phyloP scores from a whole-genome alignment of 148 eudicot genomes.

The Dianthus caryophyllus region DNA sequence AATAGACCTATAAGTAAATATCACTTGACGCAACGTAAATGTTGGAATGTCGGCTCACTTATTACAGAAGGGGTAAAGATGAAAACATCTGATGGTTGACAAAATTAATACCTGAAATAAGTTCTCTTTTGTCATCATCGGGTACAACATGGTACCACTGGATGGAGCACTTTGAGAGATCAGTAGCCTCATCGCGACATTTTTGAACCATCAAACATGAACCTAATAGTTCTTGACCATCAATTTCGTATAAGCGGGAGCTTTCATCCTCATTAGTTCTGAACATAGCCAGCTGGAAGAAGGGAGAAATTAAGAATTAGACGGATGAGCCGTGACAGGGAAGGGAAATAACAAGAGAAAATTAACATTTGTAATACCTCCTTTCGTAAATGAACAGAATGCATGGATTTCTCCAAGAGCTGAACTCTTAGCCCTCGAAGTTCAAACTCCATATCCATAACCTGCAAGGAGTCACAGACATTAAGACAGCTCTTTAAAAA shows the following conservation, averaged over 20 bases:
- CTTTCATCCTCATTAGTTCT: slow-evolving; percentile 47
- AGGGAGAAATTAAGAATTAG: neutral
- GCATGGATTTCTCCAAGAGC: slow-evolving; percentile 88
- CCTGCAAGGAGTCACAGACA: slow-evolving; percentile 41
- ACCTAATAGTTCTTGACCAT: slow-evolving; percentile 82
- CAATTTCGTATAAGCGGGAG: slow-evolving; percentile 55
- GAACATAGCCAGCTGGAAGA: slow-evolving; percentile 62
- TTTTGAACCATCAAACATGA: slow-evolving; percentile 62
- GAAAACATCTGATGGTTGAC: too few species aligned
- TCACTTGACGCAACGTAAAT: too few species aligned
- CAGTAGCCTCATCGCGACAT: slow-evolving; percentile 51
- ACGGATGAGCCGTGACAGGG: neutral
- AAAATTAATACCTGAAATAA: slow-evolving; percentile 67
- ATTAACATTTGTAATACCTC: slow-evolving; percentile 42
- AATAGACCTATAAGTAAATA: too few species aligned
- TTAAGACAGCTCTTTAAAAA: neutral
- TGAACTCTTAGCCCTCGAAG: slow-evolving; percentile 84
- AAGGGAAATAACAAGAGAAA: neutral
- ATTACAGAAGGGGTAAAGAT: too few species aligned
- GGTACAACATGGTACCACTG: slow-evolving; percentile 80
- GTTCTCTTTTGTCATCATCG: slow-evolving; percentile 65
- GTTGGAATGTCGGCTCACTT: too few species aligned
- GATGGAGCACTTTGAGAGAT: slow-evolving; percentile 65
- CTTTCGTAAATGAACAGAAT: slow-evolving; percentile 76
- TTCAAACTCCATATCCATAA: slow-evolving; percentile 99